These are phyloP conservation scores for Xylaria venustula DNA, from an alignment of 495 filamentous ascomycete genomes.

Conservation along the genomic window DNA sequence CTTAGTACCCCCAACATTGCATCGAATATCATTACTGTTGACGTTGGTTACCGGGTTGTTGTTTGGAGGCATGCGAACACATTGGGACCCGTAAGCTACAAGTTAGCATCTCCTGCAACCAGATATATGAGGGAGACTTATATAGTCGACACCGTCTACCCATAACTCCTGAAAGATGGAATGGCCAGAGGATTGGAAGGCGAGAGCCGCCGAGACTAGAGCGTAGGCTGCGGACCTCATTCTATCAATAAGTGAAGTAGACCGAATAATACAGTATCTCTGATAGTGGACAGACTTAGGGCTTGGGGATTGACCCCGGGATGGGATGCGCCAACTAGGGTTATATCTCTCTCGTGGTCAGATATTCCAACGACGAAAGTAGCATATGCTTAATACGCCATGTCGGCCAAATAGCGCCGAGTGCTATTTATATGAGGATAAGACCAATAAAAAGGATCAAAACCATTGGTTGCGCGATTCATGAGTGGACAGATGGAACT, in stretches of 20 bases:
- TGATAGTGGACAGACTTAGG: background rate
- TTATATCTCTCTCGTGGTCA: slow-evolving; percentile 1
- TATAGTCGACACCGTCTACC: slow-evolving; percentile 39
- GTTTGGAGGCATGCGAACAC: slow-evolving; percentile 33
- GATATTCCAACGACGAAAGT: slow-evolving; percentile 1
- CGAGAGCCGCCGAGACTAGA: slow-evolving; percentile 23
- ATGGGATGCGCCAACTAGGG: background rate
- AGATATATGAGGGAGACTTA: slow-evolving; percentile 20
- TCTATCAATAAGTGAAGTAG: slow-evolving; percentile 16
- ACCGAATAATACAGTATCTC: background rate
- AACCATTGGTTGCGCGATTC: slow-evolving; percentile 24
- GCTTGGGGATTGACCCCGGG: background rate
- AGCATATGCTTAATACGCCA: slow-evolving; percentile 19
- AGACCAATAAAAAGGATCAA: slow-evolving; percentile 19
- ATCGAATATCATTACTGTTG: slow-evolving; percentile 42
- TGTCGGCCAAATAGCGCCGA: slow-evolving; percentile 22
- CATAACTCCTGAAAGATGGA: slow-evolving; percentile 37
- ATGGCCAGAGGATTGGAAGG: slow-evolving; percentile 34
- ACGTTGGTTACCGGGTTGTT: slow-evolving; percentile 43
- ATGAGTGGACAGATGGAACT: slow-evolving; percentile 1
- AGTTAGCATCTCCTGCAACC: slow-evolving; percentile 11
- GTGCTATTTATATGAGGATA: slow-evolving; percentile 16
- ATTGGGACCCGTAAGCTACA: slow-evolving; percentile 23
- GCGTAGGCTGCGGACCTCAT: slow-evolving; percentile 34
- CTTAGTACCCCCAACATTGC: slow-evolving; percentile 27